Conservation (phyloP, 768 basidiomycete genomes). For the Boletus sensibilis region DNA sequence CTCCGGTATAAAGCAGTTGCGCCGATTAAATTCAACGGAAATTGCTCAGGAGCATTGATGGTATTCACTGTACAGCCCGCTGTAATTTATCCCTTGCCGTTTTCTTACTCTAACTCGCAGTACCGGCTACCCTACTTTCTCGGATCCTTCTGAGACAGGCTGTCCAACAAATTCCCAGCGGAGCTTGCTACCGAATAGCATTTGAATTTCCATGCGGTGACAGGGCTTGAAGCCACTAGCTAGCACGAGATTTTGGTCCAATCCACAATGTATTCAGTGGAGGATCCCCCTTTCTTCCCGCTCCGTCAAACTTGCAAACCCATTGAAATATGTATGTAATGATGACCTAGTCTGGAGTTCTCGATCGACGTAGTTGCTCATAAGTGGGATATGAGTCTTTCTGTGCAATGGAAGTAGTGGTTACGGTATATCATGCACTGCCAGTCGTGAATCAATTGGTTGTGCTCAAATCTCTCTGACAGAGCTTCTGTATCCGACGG, state of each 20-base stretch:
- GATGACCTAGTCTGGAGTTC: constrained; percentile 1
- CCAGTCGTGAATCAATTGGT: constrained; percentile 1
- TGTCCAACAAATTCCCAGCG: not conserved
- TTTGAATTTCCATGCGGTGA: not conserved
- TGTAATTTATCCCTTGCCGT: not conserved
- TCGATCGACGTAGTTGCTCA: constrained; percentile 11
- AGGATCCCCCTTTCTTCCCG: not conserved
- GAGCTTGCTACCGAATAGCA: constrained; percentile 1
- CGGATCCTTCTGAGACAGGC: not conserved
- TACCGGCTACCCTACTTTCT: not conserved
- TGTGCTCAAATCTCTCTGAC: not conserved
- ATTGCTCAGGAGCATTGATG: constrained; percentile 18
- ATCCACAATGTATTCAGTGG: not conserved
- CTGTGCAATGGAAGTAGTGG: constrained; percentile 15
- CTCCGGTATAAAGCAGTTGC: constrained; percentile 14
- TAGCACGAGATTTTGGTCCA: not conserved
- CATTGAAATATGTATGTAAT: not conserved
- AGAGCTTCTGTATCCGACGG: not conserved
- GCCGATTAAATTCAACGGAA: constrained; percentile 27
- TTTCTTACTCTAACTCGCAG: constrained; percentile 6
- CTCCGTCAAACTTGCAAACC: not conserved
- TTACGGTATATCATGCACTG: not conserved
- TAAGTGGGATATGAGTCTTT: constrained; percentile 9
- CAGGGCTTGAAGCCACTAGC: not conserved
- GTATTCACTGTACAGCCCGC: constrained; percentile 12